Evolutionary conservation across 2,329 filamentous ascomycete species (phyloP).

Genomic region (Colletotrichum lentis): DNA sequence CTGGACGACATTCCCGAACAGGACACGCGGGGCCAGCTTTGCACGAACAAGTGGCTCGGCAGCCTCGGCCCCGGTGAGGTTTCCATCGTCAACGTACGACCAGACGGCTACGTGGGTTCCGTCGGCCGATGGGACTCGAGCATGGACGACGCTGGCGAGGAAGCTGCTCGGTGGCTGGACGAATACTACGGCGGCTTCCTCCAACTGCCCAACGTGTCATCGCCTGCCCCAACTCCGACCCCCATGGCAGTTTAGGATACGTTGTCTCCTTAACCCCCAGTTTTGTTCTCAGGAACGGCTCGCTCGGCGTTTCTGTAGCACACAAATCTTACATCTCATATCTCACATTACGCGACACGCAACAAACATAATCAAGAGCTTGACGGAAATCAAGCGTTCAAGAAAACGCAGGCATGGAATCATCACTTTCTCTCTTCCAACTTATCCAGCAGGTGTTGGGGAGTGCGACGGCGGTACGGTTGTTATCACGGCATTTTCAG

Average conservation of each 20-base stretch:
- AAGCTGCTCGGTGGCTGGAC: slow-evolving; percentile 64
- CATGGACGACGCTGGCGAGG: slow-evolving; percentile 59
- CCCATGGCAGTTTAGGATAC: slow-evolving; percentile 29
- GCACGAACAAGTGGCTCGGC: slow-evolving; percentile 75
- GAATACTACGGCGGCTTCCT: slow-evolving; percentile 64
- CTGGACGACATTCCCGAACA: slow-evolving; percentile 70
- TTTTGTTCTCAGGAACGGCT: slow-evolving; percentile 15
- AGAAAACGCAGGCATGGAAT: slow-evolving; percentile 31
- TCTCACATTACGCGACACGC: slow-evolving; percentile 22
- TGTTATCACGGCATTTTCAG: slow-evolving; percentile 37
- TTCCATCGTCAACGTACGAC: slow-evolving; percentile 72
- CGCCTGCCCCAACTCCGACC: slow-evolving; percentile 29
- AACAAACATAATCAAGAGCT: slow-evolving; percentile 28
- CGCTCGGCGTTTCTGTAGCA: slow-evolving; percentile 21
- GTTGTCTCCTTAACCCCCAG: slow-evolving; percentile 1
- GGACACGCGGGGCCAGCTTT: slow-evolving; percentile 60
- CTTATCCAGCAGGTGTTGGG: slow-evolving; percentile 36
- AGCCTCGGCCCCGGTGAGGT: slow-evolving; percentile 64
- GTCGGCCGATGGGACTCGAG: slow-evolving; percentile 63
- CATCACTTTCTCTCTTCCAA: slow-evolving; percentile 34
- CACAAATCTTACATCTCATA: slow-evolving; percentile 28
- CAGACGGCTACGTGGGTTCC: slow-evolving; percentile 78
- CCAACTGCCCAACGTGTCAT: slow-evolving; percentile 52
- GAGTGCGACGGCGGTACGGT: slow-evolving; percentile 35
- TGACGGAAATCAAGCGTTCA: slow-evolving; percentile 16